Percentiles rank a stretch among this genome's conserved stretches.
phyloP scores from a whole-genome alignment of 2,329 filamentous ascomycete genomes.

The Phyllachora maydis region DNA sequence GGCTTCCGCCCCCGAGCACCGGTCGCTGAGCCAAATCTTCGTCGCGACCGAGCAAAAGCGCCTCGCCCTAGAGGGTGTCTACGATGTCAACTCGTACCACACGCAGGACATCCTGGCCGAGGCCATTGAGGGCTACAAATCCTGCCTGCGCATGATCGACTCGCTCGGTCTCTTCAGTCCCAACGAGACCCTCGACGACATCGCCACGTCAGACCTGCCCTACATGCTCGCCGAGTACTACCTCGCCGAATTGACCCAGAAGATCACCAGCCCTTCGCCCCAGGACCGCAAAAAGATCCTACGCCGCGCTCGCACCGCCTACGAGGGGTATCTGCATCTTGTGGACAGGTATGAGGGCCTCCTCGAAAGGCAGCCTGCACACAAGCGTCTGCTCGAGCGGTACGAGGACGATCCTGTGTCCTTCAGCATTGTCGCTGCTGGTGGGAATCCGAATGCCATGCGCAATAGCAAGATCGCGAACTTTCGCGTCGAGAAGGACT shows the following conservation, averaged over 20 bases:
- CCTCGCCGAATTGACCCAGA: slow-evolving; percentile 61
- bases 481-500: slow-evolving; percentile 67
- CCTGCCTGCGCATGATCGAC: slow-evolving; percentile 48
- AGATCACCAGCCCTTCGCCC: slow-evolving; percentile 30
- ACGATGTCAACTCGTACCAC: slow-evolving; percentile 39
- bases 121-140: slow-evolving; percentile 50
- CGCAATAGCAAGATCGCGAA: slow-evolving; percentile 71
- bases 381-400: slow-evolving; percentile 48
- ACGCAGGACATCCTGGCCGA: slow-evolving; percentile 48
- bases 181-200: slow-evolving; percentile 77
- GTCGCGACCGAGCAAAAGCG: slow-evolving; percentile 28
- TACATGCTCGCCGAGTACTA: slow-evolving; percentile 64
- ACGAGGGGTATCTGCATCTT: slow-evolving; percentile 59
- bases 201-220: slow-evolving; percentile 67
- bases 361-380: slow-evolving; percentile 25
- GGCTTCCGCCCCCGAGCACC: slow-evolving; percentile 22
- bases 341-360: slow-evolving; percentile 66
- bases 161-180: slow-evolving; percentile 68
- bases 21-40: slow-evolving; percentile 27
- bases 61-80: slow-evolving; percentile 38
- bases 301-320: slow-evolving; percentile 41
- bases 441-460: slow-evolving; percentile 44
- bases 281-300: slow-evolving; percentile 42
- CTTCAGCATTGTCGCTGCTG: slow-evolving; percentile 50
- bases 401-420: slow-evolving; percentile 52